These are phyloP conservation scores for Cercospora sp. DNA, from an alignment of 2,329 filamentous ascomycete species.

Conservation along the genomic window DNA sequence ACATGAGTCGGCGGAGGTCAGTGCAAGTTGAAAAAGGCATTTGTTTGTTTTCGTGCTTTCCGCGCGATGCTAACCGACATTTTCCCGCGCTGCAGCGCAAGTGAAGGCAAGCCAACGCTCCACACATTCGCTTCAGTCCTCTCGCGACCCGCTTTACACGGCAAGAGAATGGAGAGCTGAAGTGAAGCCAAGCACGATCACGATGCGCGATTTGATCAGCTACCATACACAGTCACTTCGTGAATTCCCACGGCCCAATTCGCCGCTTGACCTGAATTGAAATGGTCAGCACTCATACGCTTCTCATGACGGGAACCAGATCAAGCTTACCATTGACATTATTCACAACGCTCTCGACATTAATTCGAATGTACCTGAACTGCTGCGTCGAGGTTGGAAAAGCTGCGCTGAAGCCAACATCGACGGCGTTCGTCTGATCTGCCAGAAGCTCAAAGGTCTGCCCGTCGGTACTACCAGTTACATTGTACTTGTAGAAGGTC, in stretches of 20 bases:
- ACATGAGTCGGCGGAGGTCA: background rate
- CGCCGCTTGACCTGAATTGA: background rate
- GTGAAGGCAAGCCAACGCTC: background rate
- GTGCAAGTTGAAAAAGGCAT: background rate
- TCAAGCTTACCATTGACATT: constrained; percentile 11
- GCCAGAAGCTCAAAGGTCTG: constrained; percentile 14
- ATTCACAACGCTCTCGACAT: constrained; percentile 13
- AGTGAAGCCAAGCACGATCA: background rate
- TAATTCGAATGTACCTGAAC: constrained; percentile 12
- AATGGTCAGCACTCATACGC: background rate
- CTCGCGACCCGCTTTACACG: background rate
- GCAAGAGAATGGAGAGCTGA: background rate
- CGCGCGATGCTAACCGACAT: background rate
- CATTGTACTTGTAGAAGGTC: constrained; percentile 27
- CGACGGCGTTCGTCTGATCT: constrained; percentile 13
- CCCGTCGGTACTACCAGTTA: constrained; percentile 23
- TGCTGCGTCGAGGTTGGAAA: constrained; percentile 10
- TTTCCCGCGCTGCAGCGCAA: background rate
- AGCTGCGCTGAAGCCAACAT: constrained; percentile 15
- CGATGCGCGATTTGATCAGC: background rate
- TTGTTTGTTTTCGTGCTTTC: background rate
- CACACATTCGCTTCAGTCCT: background rate
- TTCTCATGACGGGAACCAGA: background rate
- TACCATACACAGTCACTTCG: constrained; percentile 18
- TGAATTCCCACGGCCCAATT: constrained; percentile 16